Percentiles rank a stretch among this genome's conserved stretches.
phyloP scores from a whole-genome alignment of 139 green algal genomes.

The Mesostigma viride region DNA sequence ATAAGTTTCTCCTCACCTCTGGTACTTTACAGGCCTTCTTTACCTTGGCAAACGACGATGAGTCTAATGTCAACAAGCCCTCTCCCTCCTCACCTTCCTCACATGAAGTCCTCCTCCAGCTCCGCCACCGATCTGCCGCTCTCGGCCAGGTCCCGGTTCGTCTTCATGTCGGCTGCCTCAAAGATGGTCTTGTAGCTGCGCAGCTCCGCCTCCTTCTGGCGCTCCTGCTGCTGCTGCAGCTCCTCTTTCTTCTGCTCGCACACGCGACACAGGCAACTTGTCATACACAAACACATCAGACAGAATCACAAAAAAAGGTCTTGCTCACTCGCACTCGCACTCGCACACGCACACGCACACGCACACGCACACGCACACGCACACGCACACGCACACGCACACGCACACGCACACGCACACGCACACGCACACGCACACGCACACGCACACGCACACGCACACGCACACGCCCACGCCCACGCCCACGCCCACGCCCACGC shows the following conservation, averaged over 20 bases:
- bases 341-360: neutral
- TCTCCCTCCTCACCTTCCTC: slow-evolving; percentile 8
- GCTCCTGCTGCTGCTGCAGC: slow-evolving; percentile 52
- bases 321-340: neutral
- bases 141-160: slow-evolving; percentile 53
- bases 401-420: too few relatives aligned
- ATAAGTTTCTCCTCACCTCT: too few relatives aligned
- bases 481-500: too few relatives aligned
- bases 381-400: neutral
- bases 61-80: too few relatives aligned
- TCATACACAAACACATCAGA: neutral
- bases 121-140: slow-evolving; percentile 72
- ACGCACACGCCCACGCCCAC: too few relatives aligned
- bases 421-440: too few relatives aligned
- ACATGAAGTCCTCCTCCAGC: slow-evolving; percentile 96
- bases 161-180: slow-evolving; percentile 72
- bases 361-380: neutral
- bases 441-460: too few relatives aligned
- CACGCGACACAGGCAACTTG: neutral
- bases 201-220: slow-evolving; percentile 50
- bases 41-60: too few relatives aligned
- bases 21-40: too few relatives aligned
- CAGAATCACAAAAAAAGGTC: slow-evolving; percentile 7
- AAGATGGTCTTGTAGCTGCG: slow-evolving; percentile 68
- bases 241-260: slow-evolving; percentile 18